Base-by-base conservation (phyloP, 768 basidiomycete genomes). In the Boletales sp. region DNA sequence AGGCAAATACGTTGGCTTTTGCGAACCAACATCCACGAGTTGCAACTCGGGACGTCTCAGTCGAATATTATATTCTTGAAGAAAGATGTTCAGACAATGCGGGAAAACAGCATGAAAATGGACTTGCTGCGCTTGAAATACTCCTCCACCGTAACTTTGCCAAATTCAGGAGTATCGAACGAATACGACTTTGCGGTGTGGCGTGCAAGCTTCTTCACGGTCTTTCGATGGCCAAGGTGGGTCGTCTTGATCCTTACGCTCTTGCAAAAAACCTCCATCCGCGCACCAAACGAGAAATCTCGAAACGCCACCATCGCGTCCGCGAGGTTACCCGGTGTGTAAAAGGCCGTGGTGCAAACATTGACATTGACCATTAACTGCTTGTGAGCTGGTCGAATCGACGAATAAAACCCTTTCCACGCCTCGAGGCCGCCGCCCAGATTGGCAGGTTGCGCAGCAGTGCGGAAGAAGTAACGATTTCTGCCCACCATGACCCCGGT, bases 191-290 rank as follows among this genome's bases (percentile, higher is more conserved):
- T 68, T 14, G 80, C 72, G 10, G 33, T 75, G 17, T 67, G 41
- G 19, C 72, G 70, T 12, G 73, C 71, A 13, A 87, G 62, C 3
- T 65, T 65, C 63, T 84, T 86, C 51, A 92, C 75, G 0, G 83
- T 82, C 69, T 89, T 91, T 61, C 72, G 80, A 59, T 89, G 85
- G n/a, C 82, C 81, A 13, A 92, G 73, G 66, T 91, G 88, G 2
- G 65, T 75, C 1, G 87, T 81, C 62, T 73, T 74, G 41, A 92
- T 70, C 35, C 90, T 73, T 3, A 90, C 75, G 8, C 86, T 78
- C 51, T 74, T 81, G 36, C 79, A 83, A 55, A 89, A 91, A 0
- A 68, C 79, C n/a, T 72, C 72, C 32, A 74, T 61, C 21, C 82
- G 77, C 4, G 81, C 87, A 12, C 82, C 81, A 53, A 80, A 84